A percentile compares a stretch with the other conserved stretches of the same genome.
Evolutionary conservation across 2,329 filamentous ascomycete genomes (phyloP).

Genomic region (Penicillium rolfsii): DNA sequence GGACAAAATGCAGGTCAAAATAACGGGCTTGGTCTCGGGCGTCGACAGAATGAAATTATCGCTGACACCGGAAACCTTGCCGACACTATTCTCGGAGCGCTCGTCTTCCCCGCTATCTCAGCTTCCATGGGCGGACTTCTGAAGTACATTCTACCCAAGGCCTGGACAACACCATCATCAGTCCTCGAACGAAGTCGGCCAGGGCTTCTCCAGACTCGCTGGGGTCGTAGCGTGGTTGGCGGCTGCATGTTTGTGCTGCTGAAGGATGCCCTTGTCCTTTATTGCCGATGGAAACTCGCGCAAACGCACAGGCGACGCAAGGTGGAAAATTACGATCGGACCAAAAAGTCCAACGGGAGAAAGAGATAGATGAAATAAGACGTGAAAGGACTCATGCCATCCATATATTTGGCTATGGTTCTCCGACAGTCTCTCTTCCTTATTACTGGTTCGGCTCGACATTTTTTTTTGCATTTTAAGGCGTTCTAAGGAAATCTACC

Average conservation of each 20-base stretch:
- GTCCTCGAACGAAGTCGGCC: conserved; percentile 51
- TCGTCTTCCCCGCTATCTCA: conserved; percentile 82
- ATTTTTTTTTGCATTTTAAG: conserved; percentile 23
- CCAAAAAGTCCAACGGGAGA: conserved; percentile 40
- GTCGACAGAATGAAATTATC: conserved; percentile 53
- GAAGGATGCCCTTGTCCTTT: conserved; percentile 68
- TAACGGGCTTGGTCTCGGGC: conserved; percentile 37
- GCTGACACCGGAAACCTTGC: conserved; percentile 60
- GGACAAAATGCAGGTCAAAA: conserved; percentile 31
- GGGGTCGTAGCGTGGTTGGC: conserved; percentile 86
- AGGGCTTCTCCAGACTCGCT: conserved; percentile 77
- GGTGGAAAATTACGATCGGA: conserved; percentile 52
- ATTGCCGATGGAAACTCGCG: conserved; percentile 56
- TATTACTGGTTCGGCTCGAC: conserved; percentile 4
- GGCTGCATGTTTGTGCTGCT: conserved; percentile 86
- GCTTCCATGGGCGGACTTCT: conserved; percentile 77
- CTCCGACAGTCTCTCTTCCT: neutral
- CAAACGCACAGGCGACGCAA: conserved; percentile 52
- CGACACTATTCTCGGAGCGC: conserved; percentile 65
- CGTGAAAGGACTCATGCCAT: neutral
- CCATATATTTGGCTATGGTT: neutral
- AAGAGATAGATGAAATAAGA: conserved; percentile 18
- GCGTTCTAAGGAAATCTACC: conserved; percentile 24
- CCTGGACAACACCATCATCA: conserved; percentile 62
- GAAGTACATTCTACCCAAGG: conserved; percentile 66